Base-by-base conservation (phyloP, 2,329 filamentous ascomycete genomes). In the Tolypocladium nubicola region DNA sequence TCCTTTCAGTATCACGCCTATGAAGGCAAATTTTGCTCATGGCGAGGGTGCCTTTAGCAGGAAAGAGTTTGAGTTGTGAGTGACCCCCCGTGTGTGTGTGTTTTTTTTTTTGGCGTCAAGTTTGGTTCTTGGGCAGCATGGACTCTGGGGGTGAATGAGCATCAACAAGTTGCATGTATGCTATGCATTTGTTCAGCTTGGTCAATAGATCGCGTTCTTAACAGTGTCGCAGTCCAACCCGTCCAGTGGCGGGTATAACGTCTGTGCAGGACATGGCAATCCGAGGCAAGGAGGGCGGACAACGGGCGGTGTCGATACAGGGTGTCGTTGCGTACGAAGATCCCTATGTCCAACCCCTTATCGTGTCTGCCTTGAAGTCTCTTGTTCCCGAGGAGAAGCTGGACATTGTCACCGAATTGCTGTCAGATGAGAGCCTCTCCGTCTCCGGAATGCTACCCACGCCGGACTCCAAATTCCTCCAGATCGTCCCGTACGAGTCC, bases 11-110 rank as follows among this genome's bases (percentile, higher is more conserved):
- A 85, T 99, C 57, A 97, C 94, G 4, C 90, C 93, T 16, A 73
- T 97, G 63, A 89, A 89, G 71, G 92, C 93, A 47, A 97, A 96
- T 72, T 99, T 97, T 71, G 91, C 89, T 82, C 90, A 93, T 70
- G 80, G 82, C 13, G 73, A 78, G 43, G 76, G 82, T 60, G 79
- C 85, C 59, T 77, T 85, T 64, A 76, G 85, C 61, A 79, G 85
- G 66, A 79, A 80, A 64, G 90, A 95, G 77, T 79, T 96, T 69
- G 86, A 87, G 78, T 76, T 96, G 85, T 96, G 83, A 92, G 88
- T 90, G 67, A 66, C 54, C 58, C 47, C 30, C 23, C n/a, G n/a
- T n/a, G n/a, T n/a, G n/a, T n/a, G n/a, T 26, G 23, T n/a, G 47
- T 37, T n/a, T 13, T 10, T 21, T 21, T 21, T 37, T 35, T 37